Percentiles rank a stretch among this genome's conserved stretches.
phyloP scores from a whole-genome alignment of 306 rosid genomes.

The Trifolium fragiferum region DNA sequence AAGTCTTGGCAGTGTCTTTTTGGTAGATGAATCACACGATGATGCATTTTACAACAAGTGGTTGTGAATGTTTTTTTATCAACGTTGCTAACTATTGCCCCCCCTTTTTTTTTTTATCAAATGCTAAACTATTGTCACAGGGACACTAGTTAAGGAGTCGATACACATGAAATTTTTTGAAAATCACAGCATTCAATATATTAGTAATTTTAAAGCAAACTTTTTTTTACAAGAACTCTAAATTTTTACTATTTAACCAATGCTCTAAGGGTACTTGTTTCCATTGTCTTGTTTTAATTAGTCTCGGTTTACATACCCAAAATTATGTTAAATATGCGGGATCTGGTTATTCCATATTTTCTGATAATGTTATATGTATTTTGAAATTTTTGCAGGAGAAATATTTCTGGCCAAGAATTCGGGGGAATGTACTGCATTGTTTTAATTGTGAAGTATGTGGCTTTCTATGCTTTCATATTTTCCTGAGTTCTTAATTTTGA shows the following conservation, averaged over 20 bases:
- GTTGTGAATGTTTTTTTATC: constrained; percentile 25
- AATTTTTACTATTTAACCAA: too few species aligned
- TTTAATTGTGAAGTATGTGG: constrained; percentile 77
- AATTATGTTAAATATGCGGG: too few species aligned
- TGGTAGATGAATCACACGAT: not conserved
- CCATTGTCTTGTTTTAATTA: too few species aligned
- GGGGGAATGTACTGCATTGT: constrained; percentile 99
- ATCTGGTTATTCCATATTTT: constrained; percentile 7
- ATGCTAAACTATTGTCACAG: too few species aligned
- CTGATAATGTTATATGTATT: constrained; percentile 19
- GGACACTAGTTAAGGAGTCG: not conserved
- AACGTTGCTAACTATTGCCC: not conserved
- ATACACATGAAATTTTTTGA: not conserved
- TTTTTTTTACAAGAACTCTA: too few species aligned
- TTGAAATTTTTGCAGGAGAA: constrained; percentile 75
- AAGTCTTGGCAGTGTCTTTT: constrained; percentile 7
- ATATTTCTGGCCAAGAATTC: constrained; percentile 97
- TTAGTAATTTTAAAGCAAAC: not conserved
- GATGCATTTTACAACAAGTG: constrained; percentile 30
- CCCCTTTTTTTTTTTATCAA: too few species aligned
- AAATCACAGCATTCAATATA: not conserved
- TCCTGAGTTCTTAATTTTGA: constrained; percentile 31
- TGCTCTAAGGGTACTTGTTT: too few species aligned
- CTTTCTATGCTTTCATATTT: constrained; percentile 29
- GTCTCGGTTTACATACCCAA: too few species aligned